Base-by-base conservation (phyloP, 1,284 basidiomycete genomes). In the Cutaneotrichosporon sp. region DNA sequence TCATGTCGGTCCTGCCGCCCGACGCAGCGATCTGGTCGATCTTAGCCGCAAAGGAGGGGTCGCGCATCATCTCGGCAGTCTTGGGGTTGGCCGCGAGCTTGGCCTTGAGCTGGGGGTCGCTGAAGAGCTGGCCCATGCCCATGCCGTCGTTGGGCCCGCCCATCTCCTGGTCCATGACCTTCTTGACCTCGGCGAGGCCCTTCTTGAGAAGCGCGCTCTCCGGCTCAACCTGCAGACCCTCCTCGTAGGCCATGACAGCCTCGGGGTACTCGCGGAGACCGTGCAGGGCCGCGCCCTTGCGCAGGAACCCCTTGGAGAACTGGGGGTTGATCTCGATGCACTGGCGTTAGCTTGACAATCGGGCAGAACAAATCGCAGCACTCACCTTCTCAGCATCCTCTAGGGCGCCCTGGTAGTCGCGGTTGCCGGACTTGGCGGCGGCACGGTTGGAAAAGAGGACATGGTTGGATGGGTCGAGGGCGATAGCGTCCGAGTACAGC, bases 241-340 rank as follows among this genome's bases (percentile, higher is more conserved):
- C 81, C 74, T 95, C 77, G 66, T 79, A 79, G 8, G 77, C 79
- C 69, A 76, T 83, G 67, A 97, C 89, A 8, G 93, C 92, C 18
- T 95, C 92, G 62, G 89, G 88, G 74, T 86, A 95, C 76, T 84
- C 83, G 62, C 84, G 84, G 42, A 87, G 83, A 36, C 95, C 95
- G 74, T 97, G 95, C 51, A 97, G 81, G n/a, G 95, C 95, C 38
- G 93, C 93, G 58, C 95, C 95, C 75, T 95, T 95, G 60, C 95
- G 87, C 20, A 89, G 89, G 80, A 90, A 94, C 3, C 94, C 94
- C 79, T 98, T 98, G 46, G 89, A 84, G 88, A 95, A 98, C 4
- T 85, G 82, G 4, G 92, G 87, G 72, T 90, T 91, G 66, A 90
- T 81, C 73, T 86, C 85, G 76, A 97, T 86, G 60, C 80, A 82